A percentile compares a stretch with the other conserved stretches of the same genome.
Conservation (phyloP, 176 grass and related monocot genomes). For the Oryza glumipatula region DNA sequence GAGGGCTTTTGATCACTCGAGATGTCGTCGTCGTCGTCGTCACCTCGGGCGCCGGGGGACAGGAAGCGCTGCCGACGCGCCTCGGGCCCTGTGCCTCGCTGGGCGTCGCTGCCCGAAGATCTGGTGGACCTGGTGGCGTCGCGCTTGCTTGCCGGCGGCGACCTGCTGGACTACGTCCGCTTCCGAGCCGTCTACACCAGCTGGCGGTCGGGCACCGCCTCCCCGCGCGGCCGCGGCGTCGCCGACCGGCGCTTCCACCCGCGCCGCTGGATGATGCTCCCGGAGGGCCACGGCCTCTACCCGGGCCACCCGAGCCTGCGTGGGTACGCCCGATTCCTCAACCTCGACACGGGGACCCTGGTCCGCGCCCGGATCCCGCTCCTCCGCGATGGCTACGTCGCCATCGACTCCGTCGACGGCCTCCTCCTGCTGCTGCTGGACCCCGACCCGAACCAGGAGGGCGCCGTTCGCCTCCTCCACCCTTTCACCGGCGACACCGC, state of each 20-base stretch:
- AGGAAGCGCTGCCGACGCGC: too few species aligned
- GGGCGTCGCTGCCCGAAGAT: neutral
- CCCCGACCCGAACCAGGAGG: neutral
- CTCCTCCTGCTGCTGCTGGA: constrained; percentile 19
- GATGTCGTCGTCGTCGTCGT: too few species aligned
- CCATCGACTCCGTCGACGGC: neutral
- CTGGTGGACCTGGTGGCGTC: neutral
- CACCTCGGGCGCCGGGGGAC: too few species aligned
- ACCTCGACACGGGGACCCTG: constrained; percentile 10
- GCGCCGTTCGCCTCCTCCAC: neutral
- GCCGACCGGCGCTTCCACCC: too few species aligned
- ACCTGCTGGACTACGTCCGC: neutral
- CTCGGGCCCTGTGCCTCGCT: neutral
- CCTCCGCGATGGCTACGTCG: neutral
- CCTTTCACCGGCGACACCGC: constrained; percentile 18
- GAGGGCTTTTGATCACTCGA: too few species aligned
- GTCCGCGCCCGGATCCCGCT: constrained; percentile 26
- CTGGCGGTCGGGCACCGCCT: neutral
- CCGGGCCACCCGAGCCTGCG: neutral
- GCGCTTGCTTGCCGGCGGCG: neutral
- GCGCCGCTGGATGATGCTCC: constrained; percentile 6
- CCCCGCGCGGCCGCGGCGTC: too few species aligned
- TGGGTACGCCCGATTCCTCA: neutral
- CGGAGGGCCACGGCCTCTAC: constrained; percentile 8
- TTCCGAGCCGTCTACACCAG: neutral